Base-by-base conservation (phyloP, 345 rosid species). In the Rhizophora apiculata region DNA sequence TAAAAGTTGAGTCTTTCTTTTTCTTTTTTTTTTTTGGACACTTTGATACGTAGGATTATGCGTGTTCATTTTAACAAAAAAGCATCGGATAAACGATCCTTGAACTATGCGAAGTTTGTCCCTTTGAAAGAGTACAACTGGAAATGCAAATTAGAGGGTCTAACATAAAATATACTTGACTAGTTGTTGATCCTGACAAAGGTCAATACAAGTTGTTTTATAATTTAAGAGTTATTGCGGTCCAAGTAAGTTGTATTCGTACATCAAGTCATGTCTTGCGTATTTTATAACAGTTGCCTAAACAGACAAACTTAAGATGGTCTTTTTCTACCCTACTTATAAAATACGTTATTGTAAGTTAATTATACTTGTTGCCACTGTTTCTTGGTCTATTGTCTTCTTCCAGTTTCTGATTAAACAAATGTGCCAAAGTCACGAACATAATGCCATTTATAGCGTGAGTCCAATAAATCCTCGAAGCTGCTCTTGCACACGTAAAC, bases 181-280 rank as follows among this genome's bases (percentile, higher is more conserved):
- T 43, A 43, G 58, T 31, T 60, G 54, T 59, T 27, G 53, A 51
- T 62, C 66, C 39, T 3, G 52, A 71, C 62, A 56, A 15, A 66
- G 31, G 70, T 68, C 79, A 72, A 72, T 72, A 56, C 80, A 77
- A 74, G 56, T 16, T 74, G 29, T 68, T 49, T 67, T 26, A 70
- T 60, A 63, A 53, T 63, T 71, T 72, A 36, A 59, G 49, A 43
- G 49, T 43, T 43, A 55, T 30, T 51, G 68, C 15, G 62, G 67
- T 76, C 73, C 67, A 71, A 70, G 74, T 64, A 64, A 57, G 64
- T 34, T 63, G 76, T 57, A 18, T 9, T 58, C n/a, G 57, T 24
- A 18, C 61, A 51, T 62, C 7, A 65, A 69, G 82, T 59, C 68
- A 64, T 57, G 68, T 24, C 73, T 56, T 19, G 31, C 9, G 11